Evolutionary conservation across 768 basidiomycete genomes (phyloP).

Genomic region (Termitomyces sp.): DNA sequence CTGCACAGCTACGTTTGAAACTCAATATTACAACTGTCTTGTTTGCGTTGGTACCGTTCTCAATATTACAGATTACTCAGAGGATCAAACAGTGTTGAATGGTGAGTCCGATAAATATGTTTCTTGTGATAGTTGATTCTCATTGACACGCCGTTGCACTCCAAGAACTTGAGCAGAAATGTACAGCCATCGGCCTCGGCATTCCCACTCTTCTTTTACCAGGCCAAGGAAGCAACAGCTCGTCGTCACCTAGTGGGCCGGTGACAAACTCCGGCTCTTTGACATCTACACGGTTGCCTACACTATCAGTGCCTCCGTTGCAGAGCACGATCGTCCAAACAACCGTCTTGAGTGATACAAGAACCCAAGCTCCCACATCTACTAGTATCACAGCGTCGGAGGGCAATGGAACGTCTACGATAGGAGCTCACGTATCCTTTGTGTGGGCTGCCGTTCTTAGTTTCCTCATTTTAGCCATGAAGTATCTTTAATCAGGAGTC

Average conservation of each 20-base stretch:
- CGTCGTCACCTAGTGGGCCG: not conserved
- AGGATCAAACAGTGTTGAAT: conserved; percentile 21
- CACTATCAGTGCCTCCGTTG: not conserved
- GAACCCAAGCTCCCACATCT: not conserved
- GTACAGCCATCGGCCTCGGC: not conserved
- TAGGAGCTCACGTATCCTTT: not conserved
- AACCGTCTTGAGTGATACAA: not conserved
- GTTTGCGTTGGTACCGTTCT: conserved; percentile 25
- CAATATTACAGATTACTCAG: conserved; percentile 21
- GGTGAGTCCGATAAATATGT: conserved; percentile 4
- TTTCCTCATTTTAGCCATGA: not conserved
- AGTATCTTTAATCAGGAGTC: not conserved
- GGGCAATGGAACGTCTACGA: not conserved
- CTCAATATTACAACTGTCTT: conserved; percentile 35
- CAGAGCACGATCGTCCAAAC: not conserved
- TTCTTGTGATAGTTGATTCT: not conserved
- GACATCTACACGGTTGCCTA: not conserved
- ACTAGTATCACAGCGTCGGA: not conserved
- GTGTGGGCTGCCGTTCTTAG: not conserved
- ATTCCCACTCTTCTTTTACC: not conserved
- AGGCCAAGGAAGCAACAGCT: not conserved
- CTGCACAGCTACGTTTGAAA: conserved; percentile 34
- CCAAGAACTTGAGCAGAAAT: not conserved
- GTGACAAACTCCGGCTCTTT: not conserved
- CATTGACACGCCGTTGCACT: too few relatives aligned